Percentiles rank a stretch among this genome's conserved stretches.
These are phyloP conservation scores for Trichoderma sp. DNA, from an alignment of 2,329 filamentous ascomycete species.

Conservation along the genomic window DNA sequence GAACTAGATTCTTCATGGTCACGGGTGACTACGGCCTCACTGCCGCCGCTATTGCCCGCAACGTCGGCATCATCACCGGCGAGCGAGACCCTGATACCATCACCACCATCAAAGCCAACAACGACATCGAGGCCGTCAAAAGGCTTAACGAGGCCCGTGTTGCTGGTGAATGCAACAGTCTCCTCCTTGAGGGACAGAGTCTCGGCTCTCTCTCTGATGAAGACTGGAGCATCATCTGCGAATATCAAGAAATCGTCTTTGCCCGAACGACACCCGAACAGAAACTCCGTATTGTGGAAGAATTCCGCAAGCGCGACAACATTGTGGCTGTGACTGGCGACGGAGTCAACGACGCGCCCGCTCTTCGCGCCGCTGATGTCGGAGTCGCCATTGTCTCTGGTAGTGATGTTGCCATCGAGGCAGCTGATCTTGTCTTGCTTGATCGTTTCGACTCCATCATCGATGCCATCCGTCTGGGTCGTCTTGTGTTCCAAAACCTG, in stretches of 20 bases:
- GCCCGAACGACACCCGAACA: conserved; percentile 69
- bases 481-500: conserved; percentile 46
- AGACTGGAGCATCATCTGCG: conserved; percentile 50
- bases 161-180: conserved; percentile 30
- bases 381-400: conserved; percentile 69
- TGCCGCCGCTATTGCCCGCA: conserved; percentile 65
- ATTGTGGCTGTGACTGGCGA: conserved; percentile 74
- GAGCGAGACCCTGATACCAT: conserved; percentile 47
- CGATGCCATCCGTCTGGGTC: conserved; percentile 57
- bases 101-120: conserved; percentile 30
- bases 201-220: conserved; percentile 56
- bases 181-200: conserved; percentile 56
- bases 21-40: conserved; percentile 55
- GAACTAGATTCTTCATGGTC: conserved; percentile 52
- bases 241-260: conserved; percentile 63
- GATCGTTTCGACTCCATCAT: conserved; percentile 73
- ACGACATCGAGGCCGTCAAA: conserved; percentile 14
- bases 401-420: conserved; percentile 64
- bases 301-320: conserved; percentile 60
- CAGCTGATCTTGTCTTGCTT: conserved; percentile 66
- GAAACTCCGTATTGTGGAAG: conserved; percentile 71
- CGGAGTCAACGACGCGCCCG: conserved; percentile 68
- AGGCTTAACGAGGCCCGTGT: conserved; percentile 30
- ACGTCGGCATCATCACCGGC: conserved; percentile 63
- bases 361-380: conserved; percentile 65